A percentile compares a stretch with the other conserved stretches of the same genome.
These are phyloP conservation scores for Colletotrichum melonis DNA, from an alignment of 2,329 filamentous ascomycete species.

Conservation along the genomic window DNA sequence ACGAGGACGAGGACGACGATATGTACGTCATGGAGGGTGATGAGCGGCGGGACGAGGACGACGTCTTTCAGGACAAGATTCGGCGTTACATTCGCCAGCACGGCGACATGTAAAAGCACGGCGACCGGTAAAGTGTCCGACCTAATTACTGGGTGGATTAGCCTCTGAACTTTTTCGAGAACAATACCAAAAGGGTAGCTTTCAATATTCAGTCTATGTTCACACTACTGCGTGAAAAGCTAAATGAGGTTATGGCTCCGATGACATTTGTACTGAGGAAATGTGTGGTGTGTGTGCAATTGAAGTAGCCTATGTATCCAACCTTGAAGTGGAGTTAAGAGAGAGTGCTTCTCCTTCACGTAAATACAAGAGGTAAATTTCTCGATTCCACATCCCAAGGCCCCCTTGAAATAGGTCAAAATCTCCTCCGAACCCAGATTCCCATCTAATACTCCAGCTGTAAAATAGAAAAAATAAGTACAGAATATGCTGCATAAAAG, in stretches of 20 bases:
- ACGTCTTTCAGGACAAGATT: slow-evolving; percentile 39
- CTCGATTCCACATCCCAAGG: background rate
- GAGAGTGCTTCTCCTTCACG: background rate
- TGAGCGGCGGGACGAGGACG: slow-evolving; percentile 44
- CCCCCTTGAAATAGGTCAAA: background rate
- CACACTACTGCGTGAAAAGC: no score
- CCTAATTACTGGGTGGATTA: no score
- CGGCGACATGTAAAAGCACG: slow-evolving; percentile 11
- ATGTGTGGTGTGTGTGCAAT: background rate
- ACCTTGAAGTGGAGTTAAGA: background rate
- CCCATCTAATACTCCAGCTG: background rate
- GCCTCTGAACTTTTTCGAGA: no score
- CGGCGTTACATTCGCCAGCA: slow-evolving; percentile 38
- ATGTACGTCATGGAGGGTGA: slow-evolving; percentile 51
- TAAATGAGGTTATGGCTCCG: no score
- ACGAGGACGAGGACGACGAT: slow-evolving; percentile 49
- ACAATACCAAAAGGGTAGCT: no score
- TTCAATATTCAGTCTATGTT: no score
- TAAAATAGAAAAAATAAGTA: background rate
- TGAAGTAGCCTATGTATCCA: slow-evolving; percentile 1
- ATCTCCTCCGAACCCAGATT: background rate
- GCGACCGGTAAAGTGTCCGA: no score
- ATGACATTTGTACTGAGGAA: no score
- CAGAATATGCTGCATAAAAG: background rate
- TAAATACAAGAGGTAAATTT: background rate